Evolutionary conservation across 495 filamentous ascomycete species (phyloP), one percentile per base, ranked within the genome.

Genomic region (Lophium mytilinum): DNA sequence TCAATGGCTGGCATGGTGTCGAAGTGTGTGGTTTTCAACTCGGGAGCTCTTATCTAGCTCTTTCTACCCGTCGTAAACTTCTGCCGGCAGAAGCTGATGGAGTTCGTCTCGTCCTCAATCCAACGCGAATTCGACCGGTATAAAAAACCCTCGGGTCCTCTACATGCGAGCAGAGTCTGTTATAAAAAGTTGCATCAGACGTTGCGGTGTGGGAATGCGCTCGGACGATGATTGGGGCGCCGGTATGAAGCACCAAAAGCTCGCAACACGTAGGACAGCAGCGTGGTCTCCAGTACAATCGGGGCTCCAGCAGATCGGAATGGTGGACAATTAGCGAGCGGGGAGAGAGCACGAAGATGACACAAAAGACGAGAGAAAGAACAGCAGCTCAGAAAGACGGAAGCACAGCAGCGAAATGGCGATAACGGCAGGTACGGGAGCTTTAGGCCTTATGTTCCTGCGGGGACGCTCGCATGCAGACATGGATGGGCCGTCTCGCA

Each of bases 1-100:
- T 65, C 57, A 59, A 70, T 46, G 15, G 61, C 67, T 46, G 67
- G 67, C 67, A 70, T 70, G 5, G 56, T 45, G 61, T 59, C 34
- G 48, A 50, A 21, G 15, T 33, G 45, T 21, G 17, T 7, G 14
- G 33, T 9, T 48, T 56, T 42, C 14, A n/a, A 9, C 4, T 35
- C 19, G 30, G 39, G 18, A 39, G 56, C 43, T 50, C 41, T 50
- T 34, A 42, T 19, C 52, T 42, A 41, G 24, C 17, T 42, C 12
- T 36, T 37, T n/a, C n/a, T 10, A 10, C 37, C 24, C 11, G 42
- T 39, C 37, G 52, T 51, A 59, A 54, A 53, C 58, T 66, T 62
- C 63, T 62, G 63, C 58, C 60, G 58, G 58, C 60, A 66, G 63
- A 66, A 66, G 56, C 36, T 50, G 34, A 51, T 43, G 40, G 37